These are phyloP conservation scores for Sclerotinia sclerotiorum DNA, from an alignment of 2,329 filamentous ascomycete genomes.

Conservation along the genomic window DNA sequence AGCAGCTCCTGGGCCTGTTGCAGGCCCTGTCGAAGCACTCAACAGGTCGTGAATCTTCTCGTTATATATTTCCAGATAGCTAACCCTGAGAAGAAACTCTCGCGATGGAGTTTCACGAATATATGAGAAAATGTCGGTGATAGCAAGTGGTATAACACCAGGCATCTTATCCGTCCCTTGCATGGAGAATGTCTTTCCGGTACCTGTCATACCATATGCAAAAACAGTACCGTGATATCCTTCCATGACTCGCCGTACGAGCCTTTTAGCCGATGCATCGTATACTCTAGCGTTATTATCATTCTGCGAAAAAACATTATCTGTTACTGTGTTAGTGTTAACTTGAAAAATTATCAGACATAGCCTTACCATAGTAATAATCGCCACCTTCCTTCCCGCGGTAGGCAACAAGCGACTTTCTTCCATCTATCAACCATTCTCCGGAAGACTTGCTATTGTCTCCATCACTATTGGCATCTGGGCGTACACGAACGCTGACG, in stretches of 20 bases:
- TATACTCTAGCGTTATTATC: constrained; percentile 96
- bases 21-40: constrained; percentile 64
- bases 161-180: constrained; percentile 94
- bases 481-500: constrained; percentile 90
- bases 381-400: constrained; percentile 87
- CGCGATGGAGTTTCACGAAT: constrained; percentile 94
- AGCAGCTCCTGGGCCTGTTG: constrained; percentile 51
- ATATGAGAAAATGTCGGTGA: constrained; percentile 98
- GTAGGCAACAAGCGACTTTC: constrained; percentile 78
- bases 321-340: constrained; percentile 48
- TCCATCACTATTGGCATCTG: constrained; percentile 67
- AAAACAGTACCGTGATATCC: constrained; percentile 98
- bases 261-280: constrained; percentile 86
- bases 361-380: constrained; percentile 77
- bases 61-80: constrained; percentile 98
- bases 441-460: constrained; percentile 62
- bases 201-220: constrained; percentile 98
- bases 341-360: neutral
- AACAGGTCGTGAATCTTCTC: constrained; percentile 94
- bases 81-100: constrained; percentile 92
- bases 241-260: constrained; percentile 97
- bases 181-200: constrained; percentile 99
- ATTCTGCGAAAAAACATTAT: constrained; percentile 93
- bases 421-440: constrained; percentile 90
- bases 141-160: constrained; percentile 93